Evolutionary conservation across 176 grass and related monocot species (phyloP).

Genomic region (Stipa capillata): DNA sequence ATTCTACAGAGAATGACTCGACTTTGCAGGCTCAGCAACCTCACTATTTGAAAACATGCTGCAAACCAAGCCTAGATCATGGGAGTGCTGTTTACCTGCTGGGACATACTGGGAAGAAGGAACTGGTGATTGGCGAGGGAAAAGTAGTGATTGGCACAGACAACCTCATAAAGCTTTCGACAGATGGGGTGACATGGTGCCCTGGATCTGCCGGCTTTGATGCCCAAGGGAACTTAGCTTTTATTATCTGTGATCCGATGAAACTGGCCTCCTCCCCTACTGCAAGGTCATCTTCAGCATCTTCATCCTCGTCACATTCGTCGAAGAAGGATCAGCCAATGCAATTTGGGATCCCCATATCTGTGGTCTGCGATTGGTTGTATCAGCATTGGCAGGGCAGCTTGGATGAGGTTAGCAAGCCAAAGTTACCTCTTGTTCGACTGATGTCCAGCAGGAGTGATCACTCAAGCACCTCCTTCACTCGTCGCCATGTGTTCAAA

Average conservation of each 20-base stretch:
- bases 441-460: conserved; percentile 56
- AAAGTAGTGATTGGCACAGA: conserved; percentile 85
- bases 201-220: conserved; percentile 91
- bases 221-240: conserved; percentile 79
- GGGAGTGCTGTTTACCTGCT: conserved; percentile 70
- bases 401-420: conserved; percentile 88
- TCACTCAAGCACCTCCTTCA: conserved; percentile 60
- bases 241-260: conserved; percentile 96
- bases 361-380: conserved; percentile 90
- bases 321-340: conserved; percentile 59
- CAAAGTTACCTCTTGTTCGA: conserved; percentile 62
- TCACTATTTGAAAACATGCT: conserved; percentile 72
- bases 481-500: conserved; percentile 57
- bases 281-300: conserved; percentile 49
- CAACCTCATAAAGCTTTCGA: conserved; percentile 71
- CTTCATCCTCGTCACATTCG: conserved; percentile 58
- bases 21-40: conserved; percentile 39
- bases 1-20: conserved; percentile 52
- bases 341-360: conserved; percentile 81
- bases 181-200: conserved; percentile 53
- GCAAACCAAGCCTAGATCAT: conserved; percentile 65
- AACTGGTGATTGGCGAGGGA: conserved; percentile 60
- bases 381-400: conserved; percentile 90
- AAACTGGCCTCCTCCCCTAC: conserved; percentile 71
- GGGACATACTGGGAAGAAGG: conserved; percentile 60